A percentile compares a stretch with the other conserved stretches of the same genome.
Evolutionary conservation across 139 green algal species (phyloP).

Genomic region (Picocystis salinarum): DNA sequence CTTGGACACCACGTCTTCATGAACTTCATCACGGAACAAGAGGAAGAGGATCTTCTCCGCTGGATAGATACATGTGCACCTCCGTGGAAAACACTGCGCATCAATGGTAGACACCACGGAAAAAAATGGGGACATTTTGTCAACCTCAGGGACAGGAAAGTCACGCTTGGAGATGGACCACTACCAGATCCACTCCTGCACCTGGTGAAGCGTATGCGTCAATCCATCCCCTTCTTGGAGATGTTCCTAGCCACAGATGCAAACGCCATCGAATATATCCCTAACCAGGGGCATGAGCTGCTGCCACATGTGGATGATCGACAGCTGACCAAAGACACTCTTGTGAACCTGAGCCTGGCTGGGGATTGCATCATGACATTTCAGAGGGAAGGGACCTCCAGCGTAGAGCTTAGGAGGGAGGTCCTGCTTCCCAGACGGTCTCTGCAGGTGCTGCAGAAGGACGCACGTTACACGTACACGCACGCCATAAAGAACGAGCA

Average conservation of each 20-base stretch:
- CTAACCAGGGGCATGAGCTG: not conserved
- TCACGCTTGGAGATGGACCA: constrained; percentile 3
- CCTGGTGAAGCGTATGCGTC: not conserved
- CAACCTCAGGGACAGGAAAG: too few species aligned
- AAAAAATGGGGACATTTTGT: not conserved
- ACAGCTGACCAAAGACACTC: constrained; percentile 4
- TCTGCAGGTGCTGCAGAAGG: constrained; percentile 4
- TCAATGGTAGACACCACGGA: too few species aligned
- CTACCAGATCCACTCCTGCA: not conserved
- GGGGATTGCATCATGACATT: constrained; percentile 10
- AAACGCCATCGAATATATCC: constrained; percentile 8
- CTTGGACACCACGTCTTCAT: constrained; percentile 4
- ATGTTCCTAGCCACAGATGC: constrained; percentile 8
- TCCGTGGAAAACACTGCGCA: too few species aligned
- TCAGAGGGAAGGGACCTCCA: too few species aligned
- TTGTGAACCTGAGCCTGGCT: constrained; percentile 5
- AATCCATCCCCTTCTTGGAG: constrained; percentile 1
- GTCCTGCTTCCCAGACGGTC: constrained; percentile 4
- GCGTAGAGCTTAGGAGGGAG: not conserved
- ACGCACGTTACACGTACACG: not conserved
- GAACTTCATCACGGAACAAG: constrained; percentile 11
- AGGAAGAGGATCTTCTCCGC: constrained; percentile 2
- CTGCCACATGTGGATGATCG: constrained; percentile 7
- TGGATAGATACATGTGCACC: constrained; percentile 3
- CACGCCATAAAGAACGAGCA: constrained; percentile 10